Evolutionary conservation across 257 asterid genomes (phyloP).

Genomic region (Anisodus tanguticus): DNA sequence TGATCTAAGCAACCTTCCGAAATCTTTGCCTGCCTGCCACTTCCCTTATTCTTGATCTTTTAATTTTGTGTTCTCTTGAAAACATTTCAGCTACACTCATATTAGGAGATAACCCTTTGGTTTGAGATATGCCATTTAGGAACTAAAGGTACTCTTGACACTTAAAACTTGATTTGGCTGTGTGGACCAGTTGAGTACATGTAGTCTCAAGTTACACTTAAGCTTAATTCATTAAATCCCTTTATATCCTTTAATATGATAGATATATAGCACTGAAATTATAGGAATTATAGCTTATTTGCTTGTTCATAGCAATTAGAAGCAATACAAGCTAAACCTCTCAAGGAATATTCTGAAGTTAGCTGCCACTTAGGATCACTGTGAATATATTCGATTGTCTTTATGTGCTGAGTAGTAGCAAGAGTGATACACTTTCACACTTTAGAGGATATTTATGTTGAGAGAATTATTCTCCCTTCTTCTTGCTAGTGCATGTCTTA

Average conservation of each 20-base stretch:
- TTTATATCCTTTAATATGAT: background rate
- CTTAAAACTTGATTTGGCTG: background rate
- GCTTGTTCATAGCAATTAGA: background rate
- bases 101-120: background rate
- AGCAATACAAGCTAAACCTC: background rate
- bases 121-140: background rate
- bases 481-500: background rate
- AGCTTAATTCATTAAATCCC: background rate
- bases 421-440: background rate
- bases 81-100: background rate
- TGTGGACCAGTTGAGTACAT: background rate
- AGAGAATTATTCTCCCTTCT: background rate
- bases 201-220: background rate
- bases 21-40: background rate
- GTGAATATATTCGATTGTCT: background rate
- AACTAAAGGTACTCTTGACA: background rate
- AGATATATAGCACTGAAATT: background rate
- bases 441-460: background rate
- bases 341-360: background rate
- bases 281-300: background rate
- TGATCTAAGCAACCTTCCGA: background rate
- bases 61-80: background rate
- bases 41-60: background rate
- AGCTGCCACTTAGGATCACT: background rate
- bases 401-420: background rate